Evolutionary conservation across 768 basidiomycete species (phyloP), one percentile per base, ranked within the genome.

Genomic region (Rhodotorula graminis): DNA sequence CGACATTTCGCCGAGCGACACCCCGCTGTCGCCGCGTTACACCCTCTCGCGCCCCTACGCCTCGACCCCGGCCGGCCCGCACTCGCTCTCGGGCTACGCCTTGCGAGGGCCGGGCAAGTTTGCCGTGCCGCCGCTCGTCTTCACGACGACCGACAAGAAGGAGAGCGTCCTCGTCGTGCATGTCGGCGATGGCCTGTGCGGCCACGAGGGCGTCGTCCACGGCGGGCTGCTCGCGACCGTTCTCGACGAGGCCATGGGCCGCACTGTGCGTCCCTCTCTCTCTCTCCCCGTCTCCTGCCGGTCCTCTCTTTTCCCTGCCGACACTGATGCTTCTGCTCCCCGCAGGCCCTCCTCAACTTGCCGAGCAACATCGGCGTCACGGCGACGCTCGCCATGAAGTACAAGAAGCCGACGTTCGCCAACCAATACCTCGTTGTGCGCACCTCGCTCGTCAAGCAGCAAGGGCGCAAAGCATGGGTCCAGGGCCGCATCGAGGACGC

Each of bases 361-460:
- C 92, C 93, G 0, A 89, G 90, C 31, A 89, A 90, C 78, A 88
- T 98, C 55, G 95, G 91, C 27, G 94, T 98, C 19, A 99, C 95
- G 0, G 95, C 94, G 3, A 90, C 86, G 56, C 84, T 99, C 56
- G 84, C 84, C 29, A 80, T 97, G 61, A 87, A 88, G 77, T 99
- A 93, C 82, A 87, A 86, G 64, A 89, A 91, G 3, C 95, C 95
- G 47, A 67, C 61, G 3, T 69, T 71, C 46, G 75, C 61, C 27
- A 47, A 69, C 49, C 81, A 96, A 88, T 96, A 93, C 80, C 84
- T 97, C 61, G 86, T 95, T 27, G 86, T 97, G 67, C 88, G 87
- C 74, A 88, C 90, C 5, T 84, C 82, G 57, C 82, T 94, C 4
- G 82, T 83, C 0, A 86, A 89, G 75, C 82, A 85, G 27, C 86